Evolutionary conservation across 2,329 filamentous ascomycete genomes (phyloP).

Genomic region (Cladosporium sp.): DNA sequence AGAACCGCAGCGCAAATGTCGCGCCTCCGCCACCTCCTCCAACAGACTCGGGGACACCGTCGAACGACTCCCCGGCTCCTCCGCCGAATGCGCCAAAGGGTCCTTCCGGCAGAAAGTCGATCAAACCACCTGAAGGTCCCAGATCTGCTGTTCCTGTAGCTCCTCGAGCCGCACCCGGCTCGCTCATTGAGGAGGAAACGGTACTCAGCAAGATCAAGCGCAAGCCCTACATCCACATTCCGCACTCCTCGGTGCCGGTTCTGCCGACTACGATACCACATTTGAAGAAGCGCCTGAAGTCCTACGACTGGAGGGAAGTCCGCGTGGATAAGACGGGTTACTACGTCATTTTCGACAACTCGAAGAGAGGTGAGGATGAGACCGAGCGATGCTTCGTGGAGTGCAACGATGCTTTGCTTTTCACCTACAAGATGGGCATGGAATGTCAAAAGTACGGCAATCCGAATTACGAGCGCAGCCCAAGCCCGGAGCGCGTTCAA

Average conservation of each 20-base stretch:
- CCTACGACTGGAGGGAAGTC: slow-evolving; percentile 78
- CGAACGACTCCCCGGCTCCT: slow-evolving; percentile 58
- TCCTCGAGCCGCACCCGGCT: slow-evolving; percentile 49
- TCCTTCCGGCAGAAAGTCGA: slow-evolving; percentile 62
- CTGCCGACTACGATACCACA: slow-evolving; percentile 83
- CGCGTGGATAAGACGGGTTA: slow-evolving; percentile 84
- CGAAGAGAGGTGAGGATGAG: slow-evolving; percentile 73
- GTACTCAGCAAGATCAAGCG: slow-evolving; percentile 71
- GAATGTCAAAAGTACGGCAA: slow-evolving; percentile 72
- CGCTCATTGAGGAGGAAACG: slow-evolving; percentile 62
- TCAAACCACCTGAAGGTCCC: slow-evolving; percentile 39
- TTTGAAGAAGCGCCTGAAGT: slow-evolving; percentile 84
- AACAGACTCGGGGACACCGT: slow-evolving; percentile 34
- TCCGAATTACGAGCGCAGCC: slow-evolving; percentile 61
- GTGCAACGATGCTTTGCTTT: slow-evolving; percentile 80
- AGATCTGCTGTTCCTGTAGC: slow-evolving; percentile 47
- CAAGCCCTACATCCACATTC: slow-evolving; percentile 87
- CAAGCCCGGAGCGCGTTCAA: slow-evolving; percentile 53
- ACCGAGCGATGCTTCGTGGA: slow-evolving; percentile 76
- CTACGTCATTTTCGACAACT: slow-evolving; percentile 86
- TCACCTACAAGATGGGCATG: slow-evolving; percentile 93
- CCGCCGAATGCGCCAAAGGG: slow-evolving; percentile 87
- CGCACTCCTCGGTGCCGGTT: slow-evolving; percentile 83
- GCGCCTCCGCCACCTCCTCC: slow-evolving; percentile 33
- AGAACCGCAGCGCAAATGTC: slow-evolving; percentile 39